These are phyloP conservation scores for Pyrus hybrid DNA, from an alignment of 331 rosid genomes.

Conservation along the genomic window DNA sequence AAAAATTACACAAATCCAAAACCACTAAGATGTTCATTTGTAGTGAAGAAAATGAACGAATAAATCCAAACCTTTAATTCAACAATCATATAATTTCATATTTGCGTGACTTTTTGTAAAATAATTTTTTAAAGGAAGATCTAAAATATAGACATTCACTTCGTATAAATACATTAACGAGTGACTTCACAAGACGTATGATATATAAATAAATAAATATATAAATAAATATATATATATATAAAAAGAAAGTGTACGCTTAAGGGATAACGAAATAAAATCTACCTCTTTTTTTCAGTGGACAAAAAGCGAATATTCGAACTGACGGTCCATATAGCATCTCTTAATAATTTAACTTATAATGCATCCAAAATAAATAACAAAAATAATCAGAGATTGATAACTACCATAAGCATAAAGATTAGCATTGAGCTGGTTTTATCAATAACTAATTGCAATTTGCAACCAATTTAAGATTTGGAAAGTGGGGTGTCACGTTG, in stretches of 20 bases:
- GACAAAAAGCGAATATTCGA: constrained; percentile 13
- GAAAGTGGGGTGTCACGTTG: neutral
- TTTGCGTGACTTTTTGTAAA: too few species aligned
- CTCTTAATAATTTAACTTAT: neutral
- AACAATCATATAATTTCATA: too few species aligned
- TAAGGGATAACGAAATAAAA: neutral
- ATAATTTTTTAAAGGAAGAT: too few species aligned
- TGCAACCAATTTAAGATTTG: neutral
- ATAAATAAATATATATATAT: too few species aligned
- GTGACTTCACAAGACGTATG: too few species aligned
- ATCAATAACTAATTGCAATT: neutral
- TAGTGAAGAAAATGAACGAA: too few species aligned
- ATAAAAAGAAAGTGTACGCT: neutral
- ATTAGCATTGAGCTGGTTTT: constrained; percentile 2
- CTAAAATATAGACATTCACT: too few species aligned
- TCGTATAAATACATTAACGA: too few species aligned
- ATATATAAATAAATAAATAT: too few species aligned
- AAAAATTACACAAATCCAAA: too few species aligned
- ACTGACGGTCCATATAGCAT: constrained; percentile 5
- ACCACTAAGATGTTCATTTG: too few species aligned
- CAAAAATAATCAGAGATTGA: neutral
- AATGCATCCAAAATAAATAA: neutral
- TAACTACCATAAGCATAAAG: neutral
- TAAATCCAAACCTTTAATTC: too few species aligned
- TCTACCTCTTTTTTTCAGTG: neutral